phyloP scores from a whole-genome alignment of 2,329 filamentous ascomycete genomes.

The Coniella vitis region DNA sequence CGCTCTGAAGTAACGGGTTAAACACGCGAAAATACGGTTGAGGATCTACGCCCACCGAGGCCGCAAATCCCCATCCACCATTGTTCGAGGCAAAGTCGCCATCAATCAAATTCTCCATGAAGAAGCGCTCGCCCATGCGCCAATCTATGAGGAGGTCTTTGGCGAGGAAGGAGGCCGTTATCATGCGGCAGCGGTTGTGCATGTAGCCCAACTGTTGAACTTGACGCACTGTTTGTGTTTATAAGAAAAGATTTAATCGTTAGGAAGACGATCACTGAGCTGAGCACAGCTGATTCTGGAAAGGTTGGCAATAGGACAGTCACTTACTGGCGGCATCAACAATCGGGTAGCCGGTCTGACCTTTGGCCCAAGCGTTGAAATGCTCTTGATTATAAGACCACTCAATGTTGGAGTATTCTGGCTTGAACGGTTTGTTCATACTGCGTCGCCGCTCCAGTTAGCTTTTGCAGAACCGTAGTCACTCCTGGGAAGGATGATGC shows the following conservation, averaged over 20 bases:
- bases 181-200: slow-evolving; percentile 83
- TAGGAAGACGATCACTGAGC: not conserved
- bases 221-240: slow-evolving; percentile 56
- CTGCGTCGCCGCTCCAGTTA: slow-evolving; percentile 22
- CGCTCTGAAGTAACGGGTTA: slow-evolving; percentile 76
- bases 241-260: not conserved
- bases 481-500: not conserved
- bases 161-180: slow-evolving; percentile 70
- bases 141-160: slow-evolving; percentile 80
- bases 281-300: not conserved
- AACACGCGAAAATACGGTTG: slow-evolving; percentile 88
- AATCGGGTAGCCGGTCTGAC: slow-evolving; percentile 72
- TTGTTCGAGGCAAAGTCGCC: slow-evolving; percentile 78
- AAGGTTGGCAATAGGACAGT: no score
- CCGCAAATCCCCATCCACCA: slow-evolving; percentile 48
- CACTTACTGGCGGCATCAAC: slow-evolving; percentile 64
- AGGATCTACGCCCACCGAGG: slow-evolving; percentile 30
- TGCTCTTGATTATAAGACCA: slow-evolving; percentile 70
- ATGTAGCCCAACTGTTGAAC: slow-evolving; percentile 63
- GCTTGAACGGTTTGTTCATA: slow-evolving; percentile 64
- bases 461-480: not conserved
- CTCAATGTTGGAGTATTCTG: slow-evolving; percentile 71
- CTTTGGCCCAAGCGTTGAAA: slow-evolving; percentile 67
- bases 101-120: slow-evolving; percentile 75
- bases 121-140: slow-evolving; percentile 73